Conservation (phyloP, 2,329 filamentous ascomycete genomes). For the Aspergillus floridensis region DNA sequence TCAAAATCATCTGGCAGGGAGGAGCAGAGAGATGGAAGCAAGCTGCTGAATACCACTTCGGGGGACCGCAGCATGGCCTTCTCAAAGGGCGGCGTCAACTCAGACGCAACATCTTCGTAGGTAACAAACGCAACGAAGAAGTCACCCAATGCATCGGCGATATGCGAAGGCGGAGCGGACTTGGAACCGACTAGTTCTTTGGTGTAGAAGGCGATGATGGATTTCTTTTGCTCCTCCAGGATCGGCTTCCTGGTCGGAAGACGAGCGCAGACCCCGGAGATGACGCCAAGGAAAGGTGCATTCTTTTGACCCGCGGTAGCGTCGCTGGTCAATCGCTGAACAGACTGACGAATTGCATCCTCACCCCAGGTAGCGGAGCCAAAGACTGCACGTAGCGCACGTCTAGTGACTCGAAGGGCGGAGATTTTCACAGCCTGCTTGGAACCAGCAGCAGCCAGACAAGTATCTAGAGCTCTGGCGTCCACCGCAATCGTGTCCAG, state of each 20-base stretch:
- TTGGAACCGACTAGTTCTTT: conserved; percentile 83
- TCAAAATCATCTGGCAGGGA: conserved; percentile 71
- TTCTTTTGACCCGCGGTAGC: conserved; percentile 64
- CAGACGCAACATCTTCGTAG: conserved; percentile 69
- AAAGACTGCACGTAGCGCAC: conserved; percentile 74
- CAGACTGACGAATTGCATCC: conserved; percentile 60
- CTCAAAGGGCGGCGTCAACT: conserved; percentile 78
- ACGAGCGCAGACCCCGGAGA: conserved; percentile 81
- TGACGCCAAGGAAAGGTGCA: conserved; percentile 74
- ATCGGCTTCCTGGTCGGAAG: conserved; percentile 61
- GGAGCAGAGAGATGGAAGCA: conserved; percentile 70
- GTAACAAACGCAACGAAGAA: conserved; percentile 78
- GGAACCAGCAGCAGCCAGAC: conserved; percentile 63
- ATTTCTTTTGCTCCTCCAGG: conserved; percentile 64
- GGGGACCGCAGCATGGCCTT: conserved; percentile 86
- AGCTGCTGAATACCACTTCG: conserved; percentile 78
- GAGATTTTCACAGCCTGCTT: conserved; percentile 68
- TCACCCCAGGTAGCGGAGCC: conserved; percentile 57
- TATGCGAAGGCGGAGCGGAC: conserved; percentile 65
- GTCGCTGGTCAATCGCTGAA: conserved; percentile 69
- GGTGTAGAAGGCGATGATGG: conserved; percentile 78
- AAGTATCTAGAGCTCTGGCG: conserved; percentile 74
- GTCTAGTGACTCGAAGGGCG: conserved; percentile 72
- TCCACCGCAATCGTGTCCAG: conserved; percentile 65
- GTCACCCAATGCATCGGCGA: conserved; percentile 71